Percentiles rank a stretch among this genome's conserved stretches.
These are phyloP conservation scores for Dentipellis sp. DNA, from an alignment of 768 basidiomycete species.

Conservation along the genomic window DNA sequence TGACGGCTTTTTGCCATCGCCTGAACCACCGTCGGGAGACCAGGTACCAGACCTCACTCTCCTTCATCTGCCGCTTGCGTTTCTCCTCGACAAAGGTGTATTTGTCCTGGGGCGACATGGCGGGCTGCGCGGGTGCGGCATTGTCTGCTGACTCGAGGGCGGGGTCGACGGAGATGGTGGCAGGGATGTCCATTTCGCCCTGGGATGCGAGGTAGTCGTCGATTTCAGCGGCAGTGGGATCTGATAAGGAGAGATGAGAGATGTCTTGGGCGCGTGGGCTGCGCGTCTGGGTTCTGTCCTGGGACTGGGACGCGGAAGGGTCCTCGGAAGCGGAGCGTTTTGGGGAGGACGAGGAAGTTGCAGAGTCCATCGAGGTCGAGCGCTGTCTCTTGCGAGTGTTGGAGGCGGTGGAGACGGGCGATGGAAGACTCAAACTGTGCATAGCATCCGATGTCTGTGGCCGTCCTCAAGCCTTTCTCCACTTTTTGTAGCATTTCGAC, in stretches of 20 bases:
- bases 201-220: constrained; percentile 37
- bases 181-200: constrained; percentile 16
- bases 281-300: constrained; percentile 26
- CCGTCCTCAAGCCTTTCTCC: background rate
- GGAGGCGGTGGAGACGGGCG: background rate
- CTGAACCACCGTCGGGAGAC: constrained; percentile 65
- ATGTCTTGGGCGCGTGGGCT: constrained; percentile 18
- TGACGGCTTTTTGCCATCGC: constrained; percentile 66
- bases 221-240: constrained; percentile 39
- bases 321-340: constrained; percentile 77
- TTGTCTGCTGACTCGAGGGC: background rate
- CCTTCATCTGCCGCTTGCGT: constrained; percentile 39
- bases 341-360: constrained; percentile 58
- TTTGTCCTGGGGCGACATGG: constrained; percentile 35
- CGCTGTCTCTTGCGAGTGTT: constrained; percentile 32
- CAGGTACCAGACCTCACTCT: constrained; percentile 75
- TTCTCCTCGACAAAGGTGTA: constrained; percentile 38
- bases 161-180: background rate
- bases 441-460: constrained; percentile 2
- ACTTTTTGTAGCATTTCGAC: background rate
- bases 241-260: constrained; percentile 11
- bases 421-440: background rate
- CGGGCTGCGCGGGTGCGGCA: constrained; percentile 9
- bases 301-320: constrained; percentile 32
- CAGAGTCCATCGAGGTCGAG: constrained; percentile 68